Base-by-base conservation (phyloP, 345 rosid species). In the Syzygium grande region DNA sequence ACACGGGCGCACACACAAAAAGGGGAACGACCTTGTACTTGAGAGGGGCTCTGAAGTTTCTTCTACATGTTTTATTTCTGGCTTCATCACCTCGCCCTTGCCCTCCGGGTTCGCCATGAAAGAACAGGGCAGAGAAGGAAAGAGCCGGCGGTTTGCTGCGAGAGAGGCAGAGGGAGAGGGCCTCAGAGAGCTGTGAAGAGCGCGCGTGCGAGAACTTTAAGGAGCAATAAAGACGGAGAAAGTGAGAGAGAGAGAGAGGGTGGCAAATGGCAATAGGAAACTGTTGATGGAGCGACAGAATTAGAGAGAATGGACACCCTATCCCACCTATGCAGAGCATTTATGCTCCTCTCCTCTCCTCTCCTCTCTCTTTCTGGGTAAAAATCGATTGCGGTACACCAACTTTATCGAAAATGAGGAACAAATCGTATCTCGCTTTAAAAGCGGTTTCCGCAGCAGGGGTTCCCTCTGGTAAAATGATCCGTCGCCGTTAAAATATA, bases 21-120 rank as follows among this genome's bases (percentile, higher is more conserved):
- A 4, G 38, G 9, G 85, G 85, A 25, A 49, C 85, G 73, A 95
- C 99, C 97, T 95, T 96, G 91, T 87, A 95, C 52, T 92, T 92
- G 49, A 95, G 97, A 73, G 41, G 14, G 93, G 91, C 54, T 90
- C 94, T 34, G 65, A 59, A 89, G 89, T 11, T 19, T 86, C 56
- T 85, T 90, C 90, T 10, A 46, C 38, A 84, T 68, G 88, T 84
- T 86, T 89, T 7, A 86, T 55, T 84, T 93, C 93, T 46, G 86
- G 54, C 43, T 92, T 92, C 53, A 87, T 87, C 46, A 43, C 46
- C 77, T 93, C 93, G 86, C 90, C 30, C 54, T 92, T 93, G 73
- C 86, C 89, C 58, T 93, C 93, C 86, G 92, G 12, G 52, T 51
- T 87, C 3, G 86, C 86, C 89, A 84, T 87, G 52, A 73, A 73